Conservation (phyloP, 176 grass and related monocot genomes). For the Eragrostis nindensis region DNA sequence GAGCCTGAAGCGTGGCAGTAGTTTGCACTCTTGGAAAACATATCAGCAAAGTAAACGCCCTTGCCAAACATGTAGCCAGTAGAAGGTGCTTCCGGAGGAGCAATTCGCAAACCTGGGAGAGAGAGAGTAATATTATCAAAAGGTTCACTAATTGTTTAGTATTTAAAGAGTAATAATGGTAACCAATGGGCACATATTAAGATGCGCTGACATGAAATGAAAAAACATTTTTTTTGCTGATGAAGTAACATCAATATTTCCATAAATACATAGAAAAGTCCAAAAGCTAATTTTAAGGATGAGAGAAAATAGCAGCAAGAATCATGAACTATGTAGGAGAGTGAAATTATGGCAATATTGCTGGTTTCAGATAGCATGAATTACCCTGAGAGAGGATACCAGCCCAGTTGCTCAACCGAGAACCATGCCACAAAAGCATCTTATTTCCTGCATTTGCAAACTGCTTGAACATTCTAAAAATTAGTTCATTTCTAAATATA, state of each 20-base stretch:
- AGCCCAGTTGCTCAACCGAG: conserved; percentile 90
- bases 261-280: not conserved
- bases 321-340: not conserved
- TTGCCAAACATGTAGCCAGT: conserved; percentile 98
- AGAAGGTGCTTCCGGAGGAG: conserved; percentile 93
- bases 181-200: too few species aligned
- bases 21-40: conserved; percentile 99
- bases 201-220: too few species aligned
- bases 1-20: conserved; percentile 73
- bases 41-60: conserved; percentile 92
- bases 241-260: conserved; percentile 10
- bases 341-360: not conserved
- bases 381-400: conserved; percentile 95
- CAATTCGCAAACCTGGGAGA: conserved; percentile 82
- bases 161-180: not conserved
- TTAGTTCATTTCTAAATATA: conserved; percentile 11
- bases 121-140: conserved; percentile 24
- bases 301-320: not conserved
- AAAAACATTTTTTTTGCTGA: not conserved
- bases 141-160: conserved; percentile 14
- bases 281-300: not conserved
- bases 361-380: conserved; percentile 10
- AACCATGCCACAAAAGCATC: conserved; percentile 99
- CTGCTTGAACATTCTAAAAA: conserved; percentile 44
- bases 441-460: conserved; percentile 75